These are phyloP conservation scores for Vitellaria paradoxa DNA, from an alignment of 179 eudicot genomes.

Conservation along the genomic window DNA sequence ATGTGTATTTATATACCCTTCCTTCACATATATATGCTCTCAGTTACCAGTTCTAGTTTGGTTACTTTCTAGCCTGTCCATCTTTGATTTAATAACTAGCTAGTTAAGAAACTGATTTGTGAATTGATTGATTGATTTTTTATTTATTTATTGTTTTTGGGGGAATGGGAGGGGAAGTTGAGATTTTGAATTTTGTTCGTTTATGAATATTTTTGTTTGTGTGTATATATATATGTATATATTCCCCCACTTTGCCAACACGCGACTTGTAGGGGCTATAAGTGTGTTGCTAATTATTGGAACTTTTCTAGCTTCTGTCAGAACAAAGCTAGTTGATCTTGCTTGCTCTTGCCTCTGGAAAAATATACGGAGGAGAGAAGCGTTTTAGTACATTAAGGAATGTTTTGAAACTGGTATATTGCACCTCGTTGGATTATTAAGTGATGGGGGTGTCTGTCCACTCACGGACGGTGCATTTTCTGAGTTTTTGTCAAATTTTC, in stretches of 20 bases:
- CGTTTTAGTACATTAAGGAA: conserved; percentile 71
- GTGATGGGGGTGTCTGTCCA: conserved; percentile 98
- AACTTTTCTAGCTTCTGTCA: conserved; percentile 14
- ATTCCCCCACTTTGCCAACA: neutral
- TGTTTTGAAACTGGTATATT: conserved; percentile 58
- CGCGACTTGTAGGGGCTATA: neutral
- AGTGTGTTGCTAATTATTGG: neutral
- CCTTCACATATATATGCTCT: no score
- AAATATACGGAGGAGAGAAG: conserved; percentile 70
- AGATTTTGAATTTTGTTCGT: no score
- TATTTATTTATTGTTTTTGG: no score
- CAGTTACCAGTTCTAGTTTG: no score
- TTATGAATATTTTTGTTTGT: no score
- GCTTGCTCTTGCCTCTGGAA: conserved; percentile 78
- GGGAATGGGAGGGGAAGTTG: no score
- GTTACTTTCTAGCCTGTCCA: no score
- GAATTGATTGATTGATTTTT: no score
- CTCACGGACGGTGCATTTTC: conserved; percentile 22
- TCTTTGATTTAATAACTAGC: no score
- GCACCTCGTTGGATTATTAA: conserved; percentile 78
- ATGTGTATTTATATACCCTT: no score
- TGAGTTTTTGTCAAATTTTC: no score
- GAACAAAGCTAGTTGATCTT: conserved; percentile 90
- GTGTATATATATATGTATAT: neutral
- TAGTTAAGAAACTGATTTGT: no score